Base-by-base conservation (phyloP, 495 filamentous ascomycete species). In the Neurospora sp. region DNA sequence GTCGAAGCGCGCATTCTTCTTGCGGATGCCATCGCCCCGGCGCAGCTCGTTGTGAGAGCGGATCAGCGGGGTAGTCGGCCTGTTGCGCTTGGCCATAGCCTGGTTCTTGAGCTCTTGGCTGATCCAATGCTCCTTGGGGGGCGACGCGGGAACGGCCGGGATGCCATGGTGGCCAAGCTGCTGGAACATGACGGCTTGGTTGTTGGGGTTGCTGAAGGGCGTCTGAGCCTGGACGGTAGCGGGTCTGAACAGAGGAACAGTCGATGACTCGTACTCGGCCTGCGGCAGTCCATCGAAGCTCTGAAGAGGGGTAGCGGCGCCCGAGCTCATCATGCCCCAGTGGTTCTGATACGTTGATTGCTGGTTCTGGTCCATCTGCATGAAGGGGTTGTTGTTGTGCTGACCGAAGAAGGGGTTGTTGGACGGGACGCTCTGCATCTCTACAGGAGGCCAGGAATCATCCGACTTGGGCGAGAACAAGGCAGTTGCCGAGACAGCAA, bases 1-100 rank as follows among this genome's bases (percentile, higher is more conserved):
- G 79, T 98, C 96, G 83, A 99, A 97, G 69, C 96, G 91, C 76
- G 95, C 95, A 78, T 99, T 99, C 91, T 98, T 98, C 91, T 99
- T 99, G 76, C 96, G 90, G 83, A 98, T 97, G 69, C 96, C 96
- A 79, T 97, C 95, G 76, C 94, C 90, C 76, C 94, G 88, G 69
- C 89, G 82, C 80, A 94, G 86, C 70, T 95, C 92, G 72, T 94
- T 93, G 82, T 92, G 92, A 59, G 93, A 91, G 71, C 92, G 88
- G 80, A 91, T 93, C 71, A 87, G 82, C 6, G 94, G 93, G 79
- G 91, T 95, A 78, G 86, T 84, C 46, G 88, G 87, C 69, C 89
- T 85, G 81, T 89, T 89, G 77, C 93, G 89, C 84, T 92, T 95
- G 6, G 89, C 85, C 81, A 92, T 85, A 0, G 90, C 87, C 69